Evolutionary conservation across 176 grass and related monocot species (phyloP).

Genomic region (Eragrostis nindensis): DNA sequence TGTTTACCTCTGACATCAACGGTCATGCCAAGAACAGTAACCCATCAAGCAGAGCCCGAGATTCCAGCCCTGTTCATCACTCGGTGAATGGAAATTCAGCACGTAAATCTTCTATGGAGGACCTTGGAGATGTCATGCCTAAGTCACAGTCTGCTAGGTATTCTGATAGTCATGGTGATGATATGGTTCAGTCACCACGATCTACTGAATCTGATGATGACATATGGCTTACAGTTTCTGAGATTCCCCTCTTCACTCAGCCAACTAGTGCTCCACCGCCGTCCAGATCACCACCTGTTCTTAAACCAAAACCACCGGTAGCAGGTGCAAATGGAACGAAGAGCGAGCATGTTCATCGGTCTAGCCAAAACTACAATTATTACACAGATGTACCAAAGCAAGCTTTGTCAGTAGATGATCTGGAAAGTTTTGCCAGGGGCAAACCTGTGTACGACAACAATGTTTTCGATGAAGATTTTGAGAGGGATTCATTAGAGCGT

Average conservation of each 20-base stretch:
- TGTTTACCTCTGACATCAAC: conserved; percentile 57
- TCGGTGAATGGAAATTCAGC: conserved; percentile 52
- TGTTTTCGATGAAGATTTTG: conserved; percentile 60
- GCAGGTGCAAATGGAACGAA: conserved; percentile 48
- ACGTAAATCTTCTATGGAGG: conserved; percentile 51
- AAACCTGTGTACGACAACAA: conserved; percentile 58
- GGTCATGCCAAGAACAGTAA: conserved; percentile 50
- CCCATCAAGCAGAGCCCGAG: conserved; percentile 39
- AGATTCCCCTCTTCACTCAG: conserved; percentile 89
- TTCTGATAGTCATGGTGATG: conserved; percentile 52
- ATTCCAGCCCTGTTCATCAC: conserved; percentile 53
- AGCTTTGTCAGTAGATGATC: conserved; percentile 63
- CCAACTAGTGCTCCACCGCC: conserved; percentile 88
- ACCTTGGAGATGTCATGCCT: conserved; percentile 50
- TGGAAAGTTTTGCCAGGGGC: conserved; percentile 62
- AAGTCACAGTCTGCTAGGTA: conserved; percentile 58
- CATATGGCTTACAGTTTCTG: conserved; percentile 95
- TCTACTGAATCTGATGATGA: conserved; percentile 74
- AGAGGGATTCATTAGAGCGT: conserved; percentile 53
- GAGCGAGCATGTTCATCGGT: conserved; percentile 32
- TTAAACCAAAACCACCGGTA: conserved; percentile 49
- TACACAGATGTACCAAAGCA: conserved; percentile 55
- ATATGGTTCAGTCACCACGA: conserved; percentile 59
- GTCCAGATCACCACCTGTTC: conserved; percentile 73
- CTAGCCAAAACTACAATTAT: conserved; percentile 59